Base-by-base conservation (phyloP, 1,284 basidiomycete genomes). In the Anthracocystis setariae region DNA sequence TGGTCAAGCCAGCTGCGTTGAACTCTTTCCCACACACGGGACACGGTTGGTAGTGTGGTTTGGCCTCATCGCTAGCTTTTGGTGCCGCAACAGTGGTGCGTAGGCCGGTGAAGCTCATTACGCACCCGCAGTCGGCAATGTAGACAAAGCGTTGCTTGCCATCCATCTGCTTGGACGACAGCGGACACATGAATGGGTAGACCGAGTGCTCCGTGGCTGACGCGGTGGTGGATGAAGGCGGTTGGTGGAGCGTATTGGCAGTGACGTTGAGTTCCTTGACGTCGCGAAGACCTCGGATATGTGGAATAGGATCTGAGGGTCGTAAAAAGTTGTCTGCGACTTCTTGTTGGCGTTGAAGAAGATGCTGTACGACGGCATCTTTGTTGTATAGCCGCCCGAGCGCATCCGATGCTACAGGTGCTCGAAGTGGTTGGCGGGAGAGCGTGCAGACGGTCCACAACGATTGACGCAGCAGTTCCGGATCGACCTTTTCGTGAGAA, bases 301-400 rank as follows among this genome's bases (percentile, higher is more conserved):
- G 80, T 4, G 75, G 25, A 13, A 62, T 58, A 3, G 58, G 50
- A 27, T 61, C 65, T 3, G 8, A 7, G 3, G 27, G 3, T 13
- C 43, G 39, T 15, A 44, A 46, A 13, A 44, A 46, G 3, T 44
- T 29, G 3, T 47, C 25, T 17, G 51, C 0, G 5, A 27, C 32
- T 5, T 23, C 8, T 23, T 46, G 51, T 38, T 52, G 57, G 15
- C 77, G 77, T 4, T 37, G 46, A 12, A 80, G 63, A 3, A 82
- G 64, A 45, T 78, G 78, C n/a, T 66, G 50, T 2, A 82, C 46
- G 9, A 82, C 32, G 0, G 64, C 74, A 37, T 82, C 81, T 57
- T 82, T 82, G 55, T 82, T 82, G 74, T 81, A 82, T 24, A 82
- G 48, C 24, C 70, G 55, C 0, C 81, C 81, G 15, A 80, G 63